phyloP scores from a whole-genome alignment of 2,329 filamentous ascomycete species.

The Aspergillus sp. region DNA sequence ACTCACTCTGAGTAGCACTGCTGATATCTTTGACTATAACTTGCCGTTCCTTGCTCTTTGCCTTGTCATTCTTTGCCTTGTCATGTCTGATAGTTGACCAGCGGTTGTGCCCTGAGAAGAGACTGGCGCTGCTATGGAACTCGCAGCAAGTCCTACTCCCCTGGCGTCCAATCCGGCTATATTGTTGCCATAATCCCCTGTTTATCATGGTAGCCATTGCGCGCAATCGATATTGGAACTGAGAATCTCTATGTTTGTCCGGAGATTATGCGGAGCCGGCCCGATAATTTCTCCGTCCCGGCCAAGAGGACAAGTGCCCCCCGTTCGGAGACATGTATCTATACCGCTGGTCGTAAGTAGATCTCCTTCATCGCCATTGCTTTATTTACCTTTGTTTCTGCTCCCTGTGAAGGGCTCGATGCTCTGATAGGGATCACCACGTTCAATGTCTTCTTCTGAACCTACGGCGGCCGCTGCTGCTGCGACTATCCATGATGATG shows the following conservation, averaged over 20 bases:
- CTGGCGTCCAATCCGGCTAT: slow-evolving; percentile 4
- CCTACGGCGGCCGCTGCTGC: slow-evolving; percentile 18
- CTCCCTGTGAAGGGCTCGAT: slow-evolving; percentile 1
- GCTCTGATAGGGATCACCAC: slow-evolving; percentile 5
- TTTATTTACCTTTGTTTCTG: slow-evolving; percentile 5
- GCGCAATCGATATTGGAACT: background rate
- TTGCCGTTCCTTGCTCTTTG: slow-evolving; percentile 66
- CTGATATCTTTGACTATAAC: slow-evolving; percentile 66
- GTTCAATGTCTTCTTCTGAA: slow-evolving; percentile 36
- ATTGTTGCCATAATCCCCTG: slow-evolving; percentile 13
- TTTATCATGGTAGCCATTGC: slow-evolving; percentile 21
- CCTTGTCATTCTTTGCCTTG: slow-evolving; percentile 73
- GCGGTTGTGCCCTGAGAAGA: slow-evolving; percentile 70
- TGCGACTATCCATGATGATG: slow-evolving; percentile 30
- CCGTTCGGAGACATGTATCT: slow-evolving; percentile 15
- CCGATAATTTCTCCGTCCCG: slow-evolving; percentile 27
- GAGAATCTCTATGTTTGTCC: background rate
- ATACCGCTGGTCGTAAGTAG: slow-evolving; percentile 2
- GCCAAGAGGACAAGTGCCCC: slow-evolving; percentile 16
- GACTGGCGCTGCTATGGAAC: slow-evolving; percentile 41
- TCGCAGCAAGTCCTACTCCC: slow-evolving; percentile 32
- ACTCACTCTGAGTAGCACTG: slow-evolving; percentile 64
- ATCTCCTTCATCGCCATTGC: slow-evolving; percentile 1
- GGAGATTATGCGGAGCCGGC: slow-evolving; percentile 14
- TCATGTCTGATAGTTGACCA: slow-evolving; percentile 97